Evolutionary conservation across 768 basidiomycete genomes (phyloP).

Genomic region (Mrakia blollopis): DNA sequence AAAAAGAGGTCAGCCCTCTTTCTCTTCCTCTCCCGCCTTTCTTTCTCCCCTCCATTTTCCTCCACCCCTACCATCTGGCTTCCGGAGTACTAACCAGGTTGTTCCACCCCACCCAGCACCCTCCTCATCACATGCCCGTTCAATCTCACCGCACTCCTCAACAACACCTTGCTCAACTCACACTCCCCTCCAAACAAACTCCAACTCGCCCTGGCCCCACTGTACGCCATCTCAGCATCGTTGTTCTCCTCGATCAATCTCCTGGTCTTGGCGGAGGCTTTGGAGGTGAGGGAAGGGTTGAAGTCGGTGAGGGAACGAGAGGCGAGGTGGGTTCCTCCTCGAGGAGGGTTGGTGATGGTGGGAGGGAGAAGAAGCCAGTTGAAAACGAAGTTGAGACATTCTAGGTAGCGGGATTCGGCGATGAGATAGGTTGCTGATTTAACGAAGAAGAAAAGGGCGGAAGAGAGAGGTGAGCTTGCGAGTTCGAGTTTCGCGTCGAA

Average conservation of each 20-base stretch:
- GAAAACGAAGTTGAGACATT: conserved; percentile 22
- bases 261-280: conserved; percentile 6
- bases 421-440: not conserved
- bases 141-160: conserved; percentile 2
- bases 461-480: not conserved
- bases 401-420: conserved; percentile 7
- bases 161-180: not conserved
- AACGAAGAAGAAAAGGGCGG: not conserved
- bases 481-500: not conserved
- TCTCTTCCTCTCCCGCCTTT: no score
- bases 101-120: not conserved
- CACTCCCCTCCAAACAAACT: conserved; percentile 15
- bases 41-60: not conserved
- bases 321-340: conserved; percentile 12
- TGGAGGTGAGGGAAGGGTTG: conserved; percentile 8
- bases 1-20: no score
- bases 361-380: conserved; percentile 18
- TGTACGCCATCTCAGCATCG: conserved; percentile 9
- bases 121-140: conserved; percentile 15
- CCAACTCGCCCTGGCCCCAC: not conserved
- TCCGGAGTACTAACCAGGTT: not conserved
- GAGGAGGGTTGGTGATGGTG: not conserved
- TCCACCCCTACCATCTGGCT: no score
- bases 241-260: conserved; percentile 6
- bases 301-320: conserved; percentile 13